Percentiles rank a stretch among this genome's conserved stretches.
Evolutionary conservation across 108 stramenopile genomes (phyloP).

Genomic region (Cylindrotheca closterium): DNA sequence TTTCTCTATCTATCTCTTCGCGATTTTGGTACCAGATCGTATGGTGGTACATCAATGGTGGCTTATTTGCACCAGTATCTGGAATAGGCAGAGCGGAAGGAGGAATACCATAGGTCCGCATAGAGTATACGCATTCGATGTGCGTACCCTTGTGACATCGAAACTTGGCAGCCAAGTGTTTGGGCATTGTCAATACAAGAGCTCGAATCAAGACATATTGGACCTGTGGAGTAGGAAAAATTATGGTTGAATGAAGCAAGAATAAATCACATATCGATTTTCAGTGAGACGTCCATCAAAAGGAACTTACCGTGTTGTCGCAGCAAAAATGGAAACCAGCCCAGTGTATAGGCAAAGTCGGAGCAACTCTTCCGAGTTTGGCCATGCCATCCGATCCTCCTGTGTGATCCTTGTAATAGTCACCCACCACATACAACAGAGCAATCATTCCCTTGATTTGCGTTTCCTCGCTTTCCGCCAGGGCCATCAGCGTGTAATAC

Average conservation of each 20-base stretch:
- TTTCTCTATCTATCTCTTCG: neutral
- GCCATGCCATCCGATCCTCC: neutral
- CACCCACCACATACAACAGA: neutral
- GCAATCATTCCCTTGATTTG: slow-evolving; percentile 4
- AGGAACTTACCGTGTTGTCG: neutral
- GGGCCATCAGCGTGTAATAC: neutral
- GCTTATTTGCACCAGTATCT: neutral
- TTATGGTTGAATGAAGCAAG: too few species aligned
- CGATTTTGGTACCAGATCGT: neutral
- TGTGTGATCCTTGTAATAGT: neutral
- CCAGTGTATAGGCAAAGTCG: neutral
- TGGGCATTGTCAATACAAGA: neutral
- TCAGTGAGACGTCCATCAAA: too few species aligned
- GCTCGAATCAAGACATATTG: neutral
- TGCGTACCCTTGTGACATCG: slow-evolving; percentile 20
- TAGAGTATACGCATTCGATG: slow-evolving; percentile 23
- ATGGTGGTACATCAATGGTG: neutral
- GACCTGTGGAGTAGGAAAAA: too few species aligned
- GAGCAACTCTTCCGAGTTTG: neutral
- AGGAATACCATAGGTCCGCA: slow-evolving; percentile 30
- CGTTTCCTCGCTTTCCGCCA: neutral
- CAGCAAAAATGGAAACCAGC: neutral
- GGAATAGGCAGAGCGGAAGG: slow-evolving; percentile 8
- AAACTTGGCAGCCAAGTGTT: neutral
- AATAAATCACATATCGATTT: too few species aligned